Conservation (phyloP, 1,284 basidiomycete species). For the Fomitopsis schrenkii region DNA sequence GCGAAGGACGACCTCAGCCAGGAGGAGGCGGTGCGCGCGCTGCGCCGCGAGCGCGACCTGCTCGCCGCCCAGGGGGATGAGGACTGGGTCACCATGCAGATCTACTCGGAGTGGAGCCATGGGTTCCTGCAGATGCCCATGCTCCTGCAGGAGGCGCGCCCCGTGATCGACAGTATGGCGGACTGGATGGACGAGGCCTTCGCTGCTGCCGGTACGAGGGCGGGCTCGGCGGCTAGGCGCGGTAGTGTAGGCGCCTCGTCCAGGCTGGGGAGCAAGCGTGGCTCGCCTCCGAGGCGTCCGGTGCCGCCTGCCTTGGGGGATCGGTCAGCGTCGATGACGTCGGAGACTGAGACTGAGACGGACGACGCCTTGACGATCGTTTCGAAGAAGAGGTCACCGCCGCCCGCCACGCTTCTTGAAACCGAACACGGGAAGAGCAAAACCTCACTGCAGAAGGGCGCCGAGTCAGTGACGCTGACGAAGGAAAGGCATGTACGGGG, state of each 20-base stretch:
- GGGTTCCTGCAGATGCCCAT: slow-evolving; percentile 94
- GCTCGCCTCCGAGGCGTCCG: not conserved
- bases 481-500: not conserved
- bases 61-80: slow-evolving; percentile 74
- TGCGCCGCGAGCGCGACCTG: slow-evolving; percentile 54
- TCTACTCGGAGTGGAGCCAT: slow-evolving; percentile 90
- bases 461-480: not conserved
- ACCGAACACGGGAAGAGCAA: slow-evolving; percentile 8
- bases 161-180: slow-evolving; percentile 85
- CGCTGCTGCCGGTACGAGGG: slow-evolving; percentile 20
- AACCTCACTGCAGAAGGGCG: not conserved
- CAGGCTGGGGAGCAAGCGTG: slow-evolving; percentile 1
- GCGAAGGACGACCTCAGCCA: slow-evolving; percentile 23
- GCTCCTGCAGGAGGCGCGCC: slow-evolving; percentile 80
- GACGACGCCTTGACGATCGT: slow-evolving; percentile 71
- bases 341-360: slow-evolving; percentile 49
- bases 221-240: slow-evolving; percentile 5
- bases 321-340: slow-evolving; percentile 24
- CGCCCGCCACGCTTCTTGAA: slow-evolving; percentile 21
- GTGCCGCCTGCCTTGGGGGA: slow-evolving; percentile 14
- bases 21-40: slow-evolving; percentile 34
- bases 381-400: slow-evolving; percentile 50
- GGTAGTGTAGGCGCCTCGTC: not conserved
- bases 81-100: slow-evolving; percentile 93
- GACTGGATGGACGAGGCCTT: slow-evolving; percentile 91